Base-by-base conservation (phyloP, 139 green algal genomes). In the Volvox reticuliferus region DNA sequence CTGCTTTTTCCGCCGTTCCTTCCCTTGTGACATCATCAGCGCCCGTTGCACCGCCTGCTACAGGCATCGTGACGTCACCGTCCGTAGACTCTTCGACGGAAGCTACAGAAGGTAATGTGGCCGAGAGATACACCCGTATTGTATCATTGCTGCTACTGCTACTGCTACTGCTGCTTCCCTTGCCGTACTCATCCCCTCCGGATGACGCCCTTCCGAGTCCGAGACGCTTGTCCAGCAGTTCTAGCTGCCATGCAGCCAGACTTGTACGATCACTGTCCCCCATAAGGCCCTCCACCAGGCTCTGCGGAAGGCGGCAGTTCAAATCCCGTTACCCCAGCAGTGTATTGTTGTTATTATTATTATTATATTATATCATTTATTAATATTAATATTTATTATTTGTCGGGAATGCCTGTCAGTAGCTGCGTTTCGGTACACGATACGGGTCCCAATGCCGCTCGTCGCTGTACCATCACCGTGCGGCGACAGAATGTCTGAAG, bases 261-360 rank as follows among this genome's bases (percentile, higher is more conserved):
- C 50, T 20, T 30, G 35, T 16, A 32, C 32, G 32, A 55, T 6
- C 32, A 30, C 24, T 44, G 3, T 82, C 69, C 3, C n/a, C 86
- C 33, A 67, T 75, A 32, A 80, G 24, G 50, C 73, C 55, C 24
- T 90, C 86, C 86, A 76, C 86, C 86, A 90, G 71, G 73, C 55
- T 90, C 86, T 90, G 73, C 1, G 28, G 0, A 24, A 55, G 44
- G n/a, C n/a, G n/a, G n/a, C n/a, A 14, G 44, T 55, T 55, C 44
- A 9, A 55, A 9, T 9, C 44, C 44, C 44, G 44, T 5, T 9
- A 55, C 44, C 44, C 44, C 44, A 55, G 44, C 44, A 55, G 9
- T 55, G 5, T 55, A 55, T 55, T n/a, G n/a, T n/a, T n/a, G n/a
- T n/a, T n/a, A n/a, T n/a, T n/a, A n/a, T n/a, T n/a, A n/a, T n/a